These are phyloP conservation scores for Wickerhamiella infanticola DNA, from an alignment of 1,139 yeast genomes.

Conservation along the genomic window DNA sequence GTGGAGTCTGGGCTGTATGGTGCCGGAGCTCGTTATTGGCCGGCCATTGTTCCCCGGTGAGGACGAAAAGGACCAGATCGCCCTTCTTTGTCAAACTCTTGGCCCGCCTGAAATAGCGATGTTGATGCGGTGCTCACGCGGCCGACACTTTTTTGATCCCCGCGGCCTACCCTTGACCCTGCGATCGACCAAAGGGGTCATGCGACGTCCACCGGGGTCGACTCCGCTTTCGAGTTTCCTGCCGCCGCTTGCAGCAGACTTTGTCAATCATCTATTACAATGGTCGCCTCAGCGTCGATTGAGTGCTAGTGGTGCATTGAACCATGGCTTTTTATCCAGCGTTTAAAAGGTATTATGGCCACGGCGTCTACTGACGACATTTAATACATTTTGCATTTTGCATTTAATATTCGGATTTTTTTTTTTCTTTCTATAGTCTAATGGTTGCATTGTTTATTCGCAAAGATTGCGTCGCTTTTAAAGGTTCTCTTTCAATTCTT, in stretches of 20 bases:
- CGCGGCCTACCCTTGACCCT: slow-evolving; percentile 27
- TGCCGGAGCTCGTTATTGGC: slow-evolving; percentile 53
- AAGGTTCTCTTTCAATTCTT: too few relatives aligned
- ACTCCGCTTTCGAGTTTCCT: slow-evolving; percentile 9
- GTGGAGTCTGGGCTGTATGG: slow-evolving; percentile 65
- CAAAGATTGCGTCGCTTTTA: too few relatives aligned
- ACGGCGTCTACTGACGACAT: too few relatives aligned
- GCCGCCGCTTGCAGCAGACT: slow-evolving; percentile 14
- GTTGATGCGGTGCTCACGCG: slow-evolving; percentile 26
- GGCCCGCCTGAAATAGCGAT: slow-evolving; percentile 41
- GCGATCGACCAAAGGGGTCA: slow-evolving; percentile 19
- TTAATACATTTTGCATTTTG: too few relatives aligned
- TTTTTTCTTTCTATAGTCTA: too few relatives aligned
- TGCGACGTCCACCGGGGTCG: slow-evolving; percentile 15
- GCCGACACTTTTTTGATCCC: slow-evolving; percentile 28
- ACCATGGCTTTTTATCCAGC: slow-evolving; percentile 26
- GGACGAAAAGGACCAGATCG: slow-evolving; percentile 52
- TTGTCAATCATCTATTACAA: slow-evolving; percentile 26
- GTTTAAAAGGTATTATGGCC: background rate
- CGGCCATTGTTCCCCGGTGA: slow-evolving; percentile 55
- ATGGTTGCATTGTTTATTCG: too few relatives aligned
- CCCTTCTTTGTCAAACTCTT: slow-evolving; percentile 40
- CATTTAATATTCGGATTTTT: too few relatives aligned
- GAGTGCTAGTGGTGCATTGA: slow-evolving; percentile 31
- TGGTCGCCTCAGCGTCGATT: slow-evolving; percentile 43